Evolutionary conservation across 306 rosid species (phyloP), one percentile per base, ranked within the genome.

Genomic region (Senna tora): DNA sequence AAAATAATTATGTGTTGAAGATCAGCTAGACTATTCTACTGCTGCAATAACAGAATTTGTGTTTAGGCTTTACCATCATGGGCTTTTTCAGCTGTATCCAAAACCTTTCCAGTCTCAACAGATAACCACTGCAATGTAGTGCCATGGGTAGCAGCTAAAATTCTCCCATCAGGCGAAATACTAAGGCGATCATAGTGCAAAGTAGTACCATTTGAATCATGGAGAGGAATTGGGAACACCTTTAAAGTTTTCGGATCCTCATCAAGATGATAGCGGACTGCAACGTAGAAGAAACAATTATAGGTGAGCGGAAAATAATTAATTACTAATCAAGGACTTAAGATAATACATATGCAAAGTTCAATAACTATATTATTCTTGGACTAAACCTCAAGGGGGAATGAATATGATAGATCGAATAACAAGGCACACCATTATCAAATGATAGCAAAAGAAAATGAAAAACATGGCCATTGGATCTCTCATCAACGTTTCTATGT

Each of bases 221-320:
- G 88, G 67, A 91, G 90, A 50, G 97, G 96, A 74, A 95, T 95
- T 16, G 90, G 87, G 77, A 91, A 89, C 85, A 87, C 87, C 89
- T 92, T 92, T 79, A 88, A 84, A 42, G 93, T 84, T 90, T 95
- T 95, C 17, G 99, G 96, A 77, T 95, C 99, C 87, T 95, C 99
- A 21, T 88, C 96, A 54, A 95, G 79, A 77, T 92, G 97, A 84
- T 92, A 95, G 58, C 99, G 96, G 69, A 95, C 99, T 95, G 79
- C 80, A 74, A 80, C 39, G 67, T 13, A 36, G 58, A 22, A 54
- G 76, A 34, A 70, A 51, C 68, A 79, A 51, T 45, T 45, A 75
- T 45, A 74, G 38, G 57, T 76, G 56, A 83, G 55, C 55, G 47
- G 9, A 79, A 15, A 60, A 53, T 7, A 73, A 64, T 68, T 52